Evolutionary conservation across 352 stramenopile species (phyloP).

Genomic region (Globisporangium uncinulatum): DNA sequence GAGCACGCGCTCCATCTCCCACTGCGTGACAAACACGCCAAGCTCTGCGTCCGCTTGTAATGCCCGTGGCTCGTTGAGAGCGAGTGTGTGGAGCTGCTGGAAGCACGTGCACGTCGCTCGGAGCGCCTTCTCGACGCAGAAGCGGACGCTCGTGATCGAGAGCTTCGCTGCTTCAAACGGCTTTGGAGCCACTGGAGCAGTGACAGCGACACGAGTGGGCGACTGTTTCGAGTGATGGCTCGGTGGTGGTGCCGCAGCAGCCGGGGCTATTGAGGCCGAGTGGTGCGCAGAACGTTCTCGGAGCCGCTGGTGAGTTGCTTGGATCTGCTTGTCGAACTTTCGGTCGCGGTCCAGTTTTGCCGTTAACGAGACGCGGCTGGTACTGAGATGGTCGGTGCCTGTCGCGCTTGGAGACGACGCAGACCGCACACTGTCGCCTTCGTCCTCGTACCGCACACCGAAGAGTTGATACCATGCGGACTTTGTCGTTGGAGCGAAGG

Average conservation of each 20-base stretch:
- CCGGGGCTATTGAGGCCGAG: neutral
- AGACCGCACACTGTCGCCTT: conserved; percentile 1
- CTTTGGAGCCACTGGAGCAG: conserved; percentile 2
- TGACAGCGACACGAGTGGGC: neutral
- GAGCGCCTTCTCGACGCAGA: conserved; percentile 51
- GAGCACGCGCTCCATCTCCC: conserved; percentile 45
- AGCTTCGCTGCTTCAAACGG: conserved; percentile 36
- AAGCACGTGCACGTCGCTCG: conserved; percentile 33
- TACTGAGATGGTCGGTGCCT: neutral
- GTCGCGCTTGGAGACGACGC: neutral
- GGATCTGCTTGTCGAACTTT: conserved; percentile 40
- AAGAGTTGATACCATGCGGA: conserved; percentile 51
- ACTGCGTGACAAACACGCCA: conserved; percentile 49
- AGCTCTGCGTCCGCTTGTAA: conserved; percentile 4
- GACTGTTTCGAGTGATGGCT: neutral
- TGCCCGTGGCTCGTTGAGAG: conserved; percentile 12
- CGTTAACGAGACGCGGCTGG: conserved; percentile 14
- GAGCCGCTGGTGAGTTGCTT: conserved; percentile 25
- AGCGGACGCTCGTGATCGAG: conserved; percentile 41
- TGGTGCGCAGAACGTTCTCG: conserved; percentile 16
- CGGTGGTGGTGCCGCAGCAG: conserved; percentile 2
- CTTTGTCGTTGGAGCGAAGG: conserved; percentile 32
- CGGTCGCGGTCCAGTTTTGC: conserved; percentile 33
- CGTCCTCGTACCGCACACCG: conserved; percentile 46
- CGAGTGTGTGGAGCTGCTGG: conserved; percentile 30